phyloP scores from a whole-genome alignment of 192 early-diverging fungal species.

The Coemansia sp. region DNA sequence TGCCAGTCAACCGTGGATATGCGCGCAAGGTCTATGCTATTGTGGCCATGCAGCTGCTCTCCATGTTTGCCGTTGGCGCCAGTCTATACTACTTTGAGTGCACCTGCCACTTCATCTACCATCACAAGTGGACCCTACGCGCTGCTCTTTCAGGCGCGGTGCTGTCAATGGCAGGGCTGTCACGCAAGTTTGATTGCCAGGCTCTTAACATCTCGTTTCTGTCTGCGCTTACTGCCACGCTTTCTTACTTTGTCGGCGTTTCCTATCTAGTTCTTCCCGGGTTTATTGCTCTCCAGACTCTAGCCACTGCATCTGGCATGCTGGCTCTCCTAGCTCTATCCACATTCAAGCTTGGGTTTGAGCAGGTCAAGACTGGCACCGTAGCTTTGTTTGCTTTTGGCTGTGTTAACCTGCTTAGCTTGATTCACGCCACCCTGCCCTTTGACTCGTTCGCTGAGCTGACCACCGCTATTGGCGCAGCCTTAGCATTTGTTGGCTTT shows the following conservation, averaged over 20 bases:
- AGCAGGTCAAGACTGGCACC: background rate
- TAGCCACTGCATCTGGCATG: background rate
- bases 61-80: background rate
- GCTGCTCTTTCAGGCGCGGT: background rate
- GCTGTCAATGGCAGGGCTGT: conserved; percentile 1
- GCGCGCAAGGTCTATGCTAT: conserved; percentile 5
- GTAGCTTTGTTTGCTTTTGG: background rate
- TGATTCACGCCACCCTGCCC: background rate
- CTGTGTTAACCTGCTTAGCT: background rate
- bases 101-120: conserved; percentile 1
- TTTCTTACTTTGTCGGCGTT: background rate
- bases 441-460: background rate
- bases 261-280: background rate
- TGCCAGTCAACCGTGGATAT: background rate
- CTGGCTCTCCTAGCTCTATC: background rate
- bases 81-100: conserved; percentile 3
- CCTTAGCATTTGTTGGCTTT: background rate
- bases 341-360: background rate
- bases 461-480: background rate
- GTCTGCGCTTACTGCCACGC: background rate
- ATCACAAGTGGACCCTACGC: background rate
- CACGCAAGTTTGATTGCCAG: background rate
- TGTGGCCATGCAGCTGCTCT: background rate
- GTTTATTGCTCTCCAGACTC: background rate
- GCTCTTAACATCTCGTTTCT: background rate